Evolutionary conservation across 2,329 filamentous ascomycete genomes (phyloP).

Genomic region (Pleochaeta shiraiana): DNA sequence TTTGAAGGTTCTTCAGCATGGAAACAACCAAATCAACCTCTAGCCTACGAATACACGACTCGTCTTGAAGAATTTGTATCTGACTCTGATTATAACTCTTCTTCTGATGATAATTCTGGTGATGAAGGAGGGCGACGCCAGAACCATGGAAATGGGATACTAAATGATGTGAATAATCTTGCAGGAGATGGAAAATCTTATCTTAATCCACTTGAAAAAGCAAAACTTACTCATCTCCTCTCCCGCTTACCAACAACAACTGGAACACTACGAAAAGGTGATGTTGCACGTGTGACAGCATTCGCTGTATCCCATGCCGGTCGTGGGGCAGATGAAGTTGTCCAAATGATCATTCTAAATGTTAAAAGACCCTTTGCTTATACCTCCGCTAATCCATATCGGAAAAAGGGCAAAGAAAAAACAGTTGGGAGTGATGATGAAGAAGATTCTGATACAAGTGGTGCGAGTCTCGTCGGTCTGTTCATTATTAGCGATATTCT

Average conservation of each 20-base stretch:
- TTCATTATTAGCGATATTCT: slow-evolving; percentile 57
- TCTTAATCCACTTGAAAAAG: slow-evolving; percentile 63
- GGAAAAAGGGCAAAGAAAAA: slow-evolving; percentile 21
- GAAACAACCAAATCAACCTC: slow-evolving; percentile 47
- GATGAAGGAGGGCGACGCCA: slow-evolving; percentile 23
- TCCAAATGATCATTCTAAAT: slow-evolving; percentile 72
- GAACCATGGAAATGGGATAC: slow-evolving; percentile 23
- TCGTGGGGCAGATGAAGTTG: slow-evolving; percentile 70
- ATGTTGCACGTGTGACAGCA: slow-evolving; percentile 65
- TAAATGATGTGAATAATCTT: slow-evolving; percentile 16
- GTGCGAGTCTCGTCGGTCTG: slow-evolving; percentile 56
- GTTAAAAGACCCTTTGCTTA: slow-evolving; percentile 55
- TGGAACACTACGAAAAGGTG: slow-evolving; percentile 55
- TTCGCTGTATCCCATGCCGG: slow-evolving; percentile 82
- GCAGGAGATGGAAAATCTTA: slow-evolving; percentile 26
- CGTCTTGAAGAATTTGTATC: slow-evolving; percentile 58
- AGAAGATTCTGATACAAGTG: slow-evolving; percentile 40
- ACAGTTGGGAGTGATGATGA: slow-evolving; percentile 22
- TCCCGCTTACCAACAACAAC: slow-evolving; percentile 58
- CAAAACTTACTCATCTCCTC: slow-evolving; percentile 68
- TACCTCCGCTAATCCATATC: slow-evolving; percentile 44
- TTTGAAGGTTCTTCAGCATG: slow-evolving; percentile 63
- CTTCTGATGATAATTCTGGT: slow-evolving; percentile 56
- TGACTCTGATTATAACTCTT: slow-evolving; percentile 69
- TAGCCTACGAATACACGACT: slow-evolving; percentile 68